Base-by-base conservation (phyloP, 2,329 filamentous ascomycete genomes). In the Camptophora hylomeconis region DNA sequence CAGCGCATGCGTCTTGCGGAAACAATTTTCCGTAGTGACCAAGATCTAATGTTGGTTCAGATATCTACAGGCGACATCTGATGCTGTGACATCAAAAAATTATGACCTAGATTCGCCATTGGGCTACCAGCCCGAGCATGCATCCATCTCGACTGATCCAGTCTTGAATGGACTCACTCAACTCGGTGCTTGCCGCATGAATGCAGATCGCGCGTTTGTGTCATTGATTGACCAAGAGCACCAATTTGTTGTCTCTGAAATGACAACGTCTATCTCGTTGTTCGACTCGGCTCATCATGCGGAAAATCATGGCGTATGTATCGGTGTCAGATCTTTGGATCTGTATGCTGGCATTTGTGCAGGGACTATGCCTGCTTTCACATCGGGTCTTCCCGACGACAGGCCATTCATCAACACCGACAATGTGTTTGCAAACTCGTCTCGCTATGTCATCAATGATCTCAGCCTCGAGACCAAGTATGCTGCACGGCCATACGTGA, bases 101-200 rank as follows among this genome's bases (percentile, higher is more conserved):
- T n/a, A n/a, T n/a, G n/a, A n/a, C n/a, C n/a, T n/a, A n/a, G n/a
- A n/a, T n/a, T n/a, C n/a, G n/a, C n/a, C n/a, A n/a, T n/a, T n/a
- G n/a, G n/a, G n/a, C n/a, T 14, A 7, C 6, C 5, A 26, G 14
- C n/a, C 24, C 13, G 24, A 12, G 7, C 22, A 26, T 26, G 39
- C 47, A 2, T 41, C 43, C 7, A 30, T 46, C 2, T 50, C 46
- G 1, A 33, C 23, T 2, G 48, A 51, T 24, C 26, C 42, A 2
- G 39, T 46, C 28, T 50, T 69, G 20, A 64, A 59, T 2, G 55
- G 58, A 5, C 55, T 66, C 27, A 61, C 63, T 12, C 61, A 68
- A 39, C 51, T 68, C 3, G 62, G 52, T 2, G 48, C 54, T 3
- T 44, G 56, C 28, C 53, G 56, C 8, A 48, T 65, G 2, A 16